Conservation (phyloP, 1,139 yeast genomes). For the Protomyces gravidus region DNA sequence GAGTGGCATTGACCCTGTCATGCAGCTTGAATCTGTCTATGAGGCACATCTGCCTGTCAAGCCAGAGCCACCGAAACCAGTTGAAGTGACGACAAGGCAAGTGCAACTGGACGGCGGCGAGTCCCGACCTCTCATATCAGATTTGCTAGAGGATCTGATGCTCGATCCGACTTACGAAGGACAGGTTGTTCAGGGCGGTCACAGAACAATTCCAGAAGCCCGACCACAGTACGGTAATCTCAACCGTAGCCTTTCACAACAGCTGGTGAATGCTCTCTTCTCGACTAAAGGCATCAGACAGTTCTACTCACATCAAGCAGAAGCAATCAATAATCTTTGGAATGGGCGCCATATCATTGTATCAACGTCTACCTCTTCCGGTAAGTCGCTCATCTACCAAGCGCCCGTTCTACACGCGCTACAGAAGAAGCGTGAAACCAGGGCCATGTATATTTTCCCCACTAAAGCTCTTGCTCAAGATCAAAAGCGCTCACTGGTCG, state of each 20-base stretch:
- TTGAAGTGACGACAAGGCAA: background rate
- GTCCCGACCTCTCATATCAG: conserved; percentile 10
- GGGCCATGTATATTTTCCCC: conserved; percentile 87
- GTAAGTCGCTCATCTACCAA: conserved; percentile 88
- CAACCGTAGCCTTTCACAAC: conserved; percentile 42
- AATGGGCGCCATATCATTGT: conserved; percentile 65
- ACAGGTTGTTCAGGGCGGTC: conserved; percentile 39
- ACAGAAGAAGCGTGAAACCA: conserved; percentile 51
- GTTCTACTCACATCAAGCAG: conserved; percentile 75
- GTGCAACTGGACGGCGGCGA: conserved; percentile 1
- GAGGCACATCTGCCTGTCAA: conserved; percentile 49
- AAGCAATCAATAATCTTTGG: conserved; percentile 60
- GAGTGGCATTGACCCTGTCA: conserved; percentile 41
- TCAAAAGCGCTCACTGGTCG: conserved; percentile 72
- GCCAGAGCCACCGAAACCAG: background rate
- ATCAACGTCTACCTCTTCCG: conserved; percentile 91
- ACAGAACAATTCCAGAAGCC: conserved; percentile 14
- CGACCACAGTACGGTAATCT: conserved; percentile 19
- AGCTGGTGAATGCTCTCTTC: conserved; percentile 51
- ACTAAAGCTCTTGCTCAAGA: conserved; percentile 97
- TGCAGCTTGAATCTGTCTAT: conserved; percentile 45
- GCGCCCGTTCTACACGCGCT: conserved; percentile 64
- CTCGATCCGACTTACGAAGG: conserved; percentile 35
- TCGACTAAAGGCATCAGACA: conserved; percentile 47
- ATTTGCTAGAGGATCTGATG: conserved; percentile 50